Evolutionary conservation across 441 rosid species (phyloP).

Genomic region (Bruguiera hainesii): DNA sequence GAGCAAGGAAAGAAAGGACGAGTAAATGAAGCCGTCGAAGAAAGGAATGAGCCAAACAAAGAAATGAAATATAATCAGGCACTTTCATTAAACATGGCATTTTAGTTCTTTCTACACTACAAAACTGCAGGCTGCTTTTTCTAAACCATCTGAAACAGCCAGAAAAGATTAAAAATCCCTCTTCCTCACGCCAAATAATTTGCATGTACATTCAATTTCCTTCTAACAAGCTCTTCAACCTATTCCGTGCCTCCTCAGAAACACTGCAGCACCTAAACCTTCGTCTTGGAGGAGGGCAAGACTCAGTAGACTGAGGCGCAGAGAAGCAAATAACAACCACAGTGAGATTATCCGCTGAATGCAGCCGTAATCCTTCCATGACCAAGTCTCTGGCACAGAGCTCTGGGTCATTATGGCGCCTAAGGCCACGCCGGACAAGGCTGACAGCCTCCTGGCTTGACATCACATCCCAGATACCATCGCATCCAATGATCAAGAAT

Average conservation of each 20-base stretch:
- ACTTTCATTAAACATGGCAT: background rate
- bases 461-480: slow-evolving; percentile 84
- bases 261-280: slow-evolving; percentile 47
- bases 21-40: background rate
- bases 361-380: slow-evolving; percentile 53
- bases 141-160: slow-evolving; percentile 46
- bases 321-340: slow-evolving; percentile 60
- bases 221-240: slow-evolving; percentile 56
- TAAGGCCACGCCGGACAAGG: slow-evolving; percentile 57
- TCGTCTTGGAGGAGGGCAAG: slow-evolving; percentile 46
- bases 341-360: slow-evolving; percentile 64
- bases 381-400: slow-evolving; percentile 69
- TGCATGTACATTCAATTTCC: slow-evolving; percentile 48
- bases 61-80: background rate
- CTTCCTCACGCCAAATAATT: slow-evolving; percentile 13
- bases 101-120: slow-evolving; percentile 32
- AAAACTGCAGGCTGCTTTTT: slow-evolving; percentile 61
- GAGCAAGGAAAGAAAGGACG: background rate
- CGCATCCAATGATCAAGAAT: slow-evolving; percentile 75
- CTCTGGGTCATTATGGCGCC: slow-evolving; percentile 63
- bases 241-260: slow-evolving; percentile 63
- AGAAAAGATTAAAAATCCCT: slow-evolving; percentile 21
- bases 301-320: slow-evolving; percentile 28
- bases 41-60: background rate
- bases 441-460: slow-evolving; percentile 70